phyloP scores from a whole-genome alignment of 805 yeast species.

The Metschnikowia hibisci region DNA sequence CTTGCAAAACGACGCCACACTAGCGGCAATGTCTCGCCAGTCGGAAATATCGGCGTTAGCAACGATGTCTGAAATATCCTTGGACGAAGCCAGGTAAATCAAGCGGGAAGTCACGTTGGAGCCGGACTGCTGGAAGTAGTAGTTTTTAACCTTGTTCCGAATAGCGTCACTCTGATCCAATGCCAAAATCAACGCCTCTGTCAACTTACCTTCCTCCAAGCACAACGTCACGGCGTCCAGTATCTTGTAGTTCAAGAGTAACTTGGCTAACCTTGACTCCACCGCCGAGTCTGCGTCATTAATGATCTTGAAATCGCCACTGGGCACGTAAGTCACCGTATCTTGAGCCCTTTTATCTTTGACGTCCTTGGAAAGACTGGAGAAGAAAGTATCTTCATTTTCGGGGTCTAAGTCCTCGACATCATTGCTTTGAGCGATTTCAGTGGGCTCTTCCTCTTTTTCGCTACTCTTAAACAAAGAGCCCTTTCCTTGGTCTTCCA shows the following conservation, averaged over 20 bases:
- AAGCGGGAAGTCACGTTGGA: constrained; percentile 64
- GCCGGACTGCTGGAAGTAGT: constrained; percentile 62
- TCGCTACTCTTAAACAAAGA: constrained; percentile 38
- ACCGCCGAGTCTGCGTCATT: constrained; percentile 32
- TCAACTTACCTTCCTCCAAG: constrained; percentile 55
- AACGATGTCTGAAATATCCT: constrained; percentile 64
- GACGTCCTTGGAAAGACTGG: constrained; percentile 28
- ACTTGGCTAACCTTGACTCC: constrained; percentile 39
- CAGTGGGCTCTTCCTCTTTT: constrained; percentile 24
- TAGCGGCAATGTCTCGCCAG: constrained; percentile 80
- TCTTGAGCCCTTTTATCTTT: constrained; percentile 12
- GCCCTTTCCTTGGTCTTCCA: constrained; percentile 48
- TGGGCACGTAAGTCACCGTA: constrained; percentile 39
- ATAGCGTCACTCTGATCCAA: constrained; percentile 56
- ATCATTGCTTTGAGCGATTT: constrained; percentile 1
- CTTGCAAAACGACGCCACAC: constrained; percentile 46
- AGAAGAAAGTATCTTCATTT: constrained; percentile 34
- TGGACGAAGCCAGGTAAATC: constrained; percentile 58
- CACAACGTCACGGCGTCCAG: constrained; percentile 66
- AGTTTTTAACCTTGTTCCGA: constrained; percentile 65
- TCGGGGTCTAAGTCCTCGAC: constrained; percentile 4
- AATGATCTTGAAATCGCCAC: constrained; percentile 49
- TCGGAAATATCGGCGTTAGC: constrained; percentile 68
- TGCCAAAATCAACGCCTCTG: constrained; percentile 83
- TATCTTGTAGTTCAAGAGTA: constrained; percentile 57